Evolutionary conservation across 1,284 basidiomycete species (phyloP).

Genomic region (Irpex sp.): DNA sequence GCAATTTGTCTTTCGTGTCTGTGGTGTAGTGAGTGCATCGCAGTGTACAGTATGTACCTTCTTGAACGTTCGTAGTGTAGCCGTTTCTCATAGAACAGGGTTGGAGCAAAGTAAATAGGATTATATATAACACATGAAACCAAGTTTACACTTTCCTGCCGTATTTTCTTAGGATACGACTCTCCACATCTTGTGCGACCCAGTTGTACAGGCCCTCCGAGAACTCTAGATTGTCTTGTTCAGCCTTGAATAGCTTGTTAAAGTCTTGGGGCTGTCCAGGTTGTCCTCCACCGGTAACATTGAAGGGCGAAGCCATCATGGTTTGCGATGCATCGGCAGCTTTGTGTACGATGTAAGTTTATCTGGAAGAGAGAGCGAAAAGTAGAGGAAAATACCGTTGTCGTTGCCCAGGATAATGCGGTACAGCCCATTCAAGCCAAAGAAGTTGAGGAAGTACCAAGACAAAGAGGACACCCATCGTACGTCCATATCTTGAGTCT

Average conservation of each 20-base stretch:
- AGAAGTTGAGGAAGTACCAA: slow-evolving; percentile 99
- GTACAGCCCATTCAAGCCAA: slow-evolving; percentile 95
- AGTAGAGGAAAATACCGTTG: slow-evolving; percentile 63
- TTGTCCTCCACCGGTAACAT: slow-evolving; percentile 28
- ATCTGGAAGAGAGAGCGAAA: background rate
- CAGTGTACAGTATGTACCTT: background rate
- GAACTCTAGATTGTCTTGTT: slow-evolving; percentile 92
- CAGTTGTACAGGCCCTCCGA: slow-evolving; percentile 82
- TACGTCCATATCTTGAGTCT: slow-evolving; percentile 96
- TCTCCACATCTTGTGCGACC: slow-evolving; percentile 79
- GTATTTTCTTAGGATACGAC: slow-evolving; percentile 73
- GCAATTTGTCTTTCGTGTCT: background rate
- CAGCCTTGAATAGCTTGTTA: slow-evolving; percentile 87
- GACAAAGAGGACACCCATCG: slow-evolving; percentile 98
- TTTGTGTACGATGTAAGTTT: slow-evolving; percentile 27
- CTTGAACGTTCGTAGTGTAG: background rate
- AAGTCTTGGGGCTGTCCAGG: slow-evolving; percentile 77
- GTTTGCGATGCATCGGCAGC: slow-evolving; percentile 77
- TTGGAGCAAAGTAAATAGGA: background rate
- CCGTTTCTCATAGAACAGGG: background rate
- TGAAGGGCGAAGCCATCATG: slow-evolving; percentile 66
- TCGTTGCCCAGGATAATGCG: slow-evolving; percentile 89
- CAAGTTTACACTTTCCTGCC: slow-evolving; percentile 41
- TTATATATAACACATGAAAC: background rate
- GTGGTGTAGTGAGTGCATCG: background rate